Evolutionary conservation across 495 filamentous ascomycete genomes (phyloP).

Genomic region (Parmelia sp.): DNA sequence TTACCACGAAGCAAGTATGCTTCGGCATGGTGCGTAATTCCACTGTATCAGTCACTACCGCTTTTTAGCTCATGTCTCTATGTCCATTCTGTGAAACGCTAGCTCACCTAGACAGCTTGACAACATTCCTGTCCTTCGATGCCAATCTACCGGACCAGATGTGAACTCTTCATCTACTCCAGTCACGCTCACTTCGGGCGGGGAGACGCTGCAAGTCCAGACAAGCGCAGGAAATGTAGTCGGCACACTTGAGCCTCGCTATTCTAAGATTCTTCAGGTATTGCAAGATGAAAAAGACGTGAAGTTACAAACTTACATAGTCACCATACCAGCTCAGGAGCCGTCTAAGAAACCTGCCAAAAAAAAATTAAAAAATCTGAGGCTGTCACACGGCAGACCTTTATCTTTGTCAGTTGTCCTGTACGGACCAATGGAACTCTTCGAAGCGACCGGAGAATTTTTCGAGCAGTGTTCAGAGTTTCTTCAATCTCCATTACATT

Average conservation of each 20-base stretch:
- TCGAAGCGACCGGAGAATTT: constrained; percentile 32
- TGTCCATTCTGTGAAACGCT: too few species aligned
- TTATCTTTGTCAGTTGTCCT: constrained; percentile 22
- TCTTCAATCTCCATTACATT: constrained; percentile 35
- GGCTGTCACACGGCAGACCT: too few species aligned
- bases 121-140: not conserved
- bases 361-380: too few species aligned
- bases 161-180: not conserved
- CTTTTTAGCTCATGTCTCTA: too few species aligned
- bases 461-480: constrained; percentile 31
- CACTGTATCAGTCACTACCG: too few species aligned
- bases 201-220: not conserved
- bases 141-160: not conserved
- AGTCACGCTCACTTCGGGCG: too few species aligned
- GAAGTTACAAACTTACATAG: constrained; percentile 7
- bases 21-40: constrained; percentile 15
- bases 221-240: not conserved
- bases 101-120: constrained; percentile 1
- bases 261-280: constrained; percentile 3
- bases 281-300: constrained; percentile 5
- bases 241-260: constrained; percentile 10
- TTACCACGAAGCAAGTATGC: not conserved
- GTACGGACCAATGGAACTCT: constrained; percentile 29
- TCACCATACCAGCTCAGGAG: not conserved
- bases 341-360: not conserved